A percentile compares a stretch with the other conserved stretches of the same genome.
Conservation (phyloP, 257 asterid species). For the Capsicum pubescens region DNA sequence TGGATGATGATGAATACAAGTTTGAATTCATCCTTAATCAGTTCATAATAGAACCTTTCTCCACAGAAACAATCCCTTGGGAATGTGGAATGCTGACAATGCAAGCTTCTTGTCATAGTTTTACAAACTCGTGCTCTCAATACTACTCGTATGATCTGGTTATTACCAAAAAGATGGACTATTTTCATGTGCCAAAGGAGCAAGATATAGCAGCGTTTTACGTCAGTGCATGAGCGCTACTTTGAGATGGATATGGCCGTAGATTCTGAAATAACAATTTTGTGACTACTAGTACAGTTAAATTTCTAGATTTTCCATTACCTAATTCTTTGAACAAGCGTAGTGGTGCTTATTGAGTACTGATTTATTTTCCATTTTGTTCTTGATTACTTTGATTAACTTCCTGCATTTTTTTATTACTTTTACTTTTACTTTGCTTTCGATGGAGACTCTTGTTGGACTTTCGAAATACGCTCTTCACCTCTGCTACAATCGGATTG, state of each 20-base stretch:
- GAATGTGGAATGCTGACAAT: neutral
- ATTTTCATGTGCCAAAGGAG: slow-evolving; percentile 1
- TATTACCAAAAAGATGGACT: neutral
- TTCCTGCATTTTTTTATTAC: neutral
- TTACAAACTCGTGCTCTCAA: neutral
- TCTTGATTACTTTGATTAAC: neutral
- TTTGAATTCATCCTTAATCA: too few species aligned
- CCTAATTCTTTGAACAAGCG: neutral
- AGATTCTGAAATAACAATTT: neutral
- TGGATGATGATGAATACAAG: neutral
- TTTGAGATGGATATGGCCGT: neutral
- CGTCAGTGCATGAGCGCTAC: neutral
- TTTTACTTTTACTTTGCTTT: neutral
- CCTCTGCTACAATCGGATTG: too few species aligned
- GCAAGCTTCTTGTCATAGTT: neutral
- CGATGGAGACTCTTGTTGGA: too few species aligned
- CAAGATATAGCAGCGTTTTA: neutral
- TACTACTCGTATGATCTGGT: slow-evolving; percentile 18
- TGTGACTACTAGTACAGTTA: neutral
- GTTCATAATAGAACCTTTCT: neutral
- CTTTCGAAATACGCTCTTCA: too few species aligned
- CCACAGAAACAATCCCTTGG: neutral
- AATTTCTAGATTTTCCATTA: neutral
- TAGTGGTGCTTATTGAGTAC: neutral
- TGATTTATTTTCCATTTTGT: neutral